Base-by-base conservation (phyloP, 768 basidiomycete species). In the Kwoniella sp. region DNA sequence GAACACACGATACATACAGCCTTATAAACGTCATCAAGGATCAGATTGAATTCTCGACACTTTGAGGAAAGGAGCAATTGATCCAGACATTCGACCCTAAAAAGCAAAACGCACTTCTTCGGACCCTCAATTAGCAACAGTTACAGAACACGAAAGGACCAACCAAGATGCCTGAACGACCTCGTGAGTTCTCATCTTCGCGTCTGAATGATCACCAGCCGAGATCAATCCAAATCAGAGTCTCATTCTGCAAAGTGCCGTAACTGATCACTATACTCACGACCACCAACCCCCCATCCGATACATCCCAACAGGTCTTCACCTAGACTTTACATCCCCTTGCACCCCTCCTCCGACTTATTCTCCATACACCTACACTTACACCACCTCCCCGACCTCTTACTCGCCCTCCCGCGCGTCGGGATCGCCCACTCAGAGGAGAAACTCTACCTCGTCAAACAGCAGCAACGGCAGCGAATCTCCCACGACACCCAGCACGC, bases 301-400 rank as follows among this genome's bases (percentile, higher is more conserved):
- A n/a, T n/a, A n/a, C n/a, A 20, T 41, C 17, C 15, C 4, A 17
- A 50, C 62, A 61, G 60, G 63, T 26, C 63, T 65, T 12, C 56
- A 65, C 50, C 56, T 65, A 4, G 63, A 65, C 29, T 65, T 65
- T 52, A 59, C 50, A n/a, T 53, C 56, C 20, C 63, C 63, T 45
- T 31, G 34, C 25, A 65, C 63, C 23, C 63, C 63, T 17, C 63
- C 63, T 29, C 63, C 63, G 13, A 65, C 58, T 22, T 65, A 65
- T 25, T 58, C 57, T 5, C 63, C 63, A 4, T 26, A 58, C 57
- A 58, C 58, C 26, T 38, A 45, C 51, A 0, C 23, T 26, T 50
- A 52, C 59, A 17, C 38, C 41, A 56, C 55, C 38, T 58, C 63
- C 26, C 45, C 31, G 9, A 37, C 41, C 41, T 63, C 41, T 11